Evolutionary conservation across 129 eudicot species (phyloP).

Genomic region (Mikania micrantha): DNA sequence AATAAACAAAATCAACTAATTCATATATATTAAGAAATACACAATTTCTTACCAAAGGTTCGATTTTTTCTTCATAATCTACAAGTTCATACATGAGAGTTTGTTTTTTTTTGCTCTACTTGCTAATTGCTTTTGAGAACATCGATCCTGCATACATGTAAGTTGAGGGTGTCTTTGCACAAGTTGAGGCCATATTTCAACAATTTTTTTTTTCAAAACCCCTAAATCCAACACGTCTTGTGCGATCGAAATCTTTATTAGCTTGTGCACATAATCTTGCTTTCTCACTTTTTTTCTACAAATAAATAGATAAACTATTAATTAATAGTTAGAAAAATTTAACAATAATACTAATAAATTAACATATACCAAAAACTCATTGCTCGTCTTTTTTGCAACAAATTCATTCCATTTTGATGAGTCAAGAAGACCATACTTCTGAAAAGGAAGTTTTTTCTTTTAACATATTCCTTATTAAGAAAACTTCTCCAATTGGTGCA

Average conservation of each 20-base stretch:
- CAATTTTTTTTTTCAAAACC: not conserved
- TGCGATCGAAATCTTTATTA: not conserved
- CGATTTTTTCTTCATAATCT: not conserved
- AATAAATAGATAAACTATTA: no score
- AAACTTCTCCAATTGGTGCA: no score
- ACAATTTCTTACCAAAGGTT: not conserved
- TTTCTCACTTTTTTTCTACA: not conserved
- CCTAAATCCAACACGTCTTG: not conserved
- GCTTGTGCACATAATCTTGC: not conserved
- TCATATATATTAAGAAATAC: not conserved
- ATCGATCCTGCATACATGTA: not conserved
- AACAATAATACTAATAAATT: no score
- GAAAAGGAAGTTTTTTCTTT: not conserved
- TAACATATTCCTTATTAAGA: not conserved
- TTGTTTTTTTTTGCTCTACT: not conserved
- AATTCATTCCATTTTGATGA: not conserved
- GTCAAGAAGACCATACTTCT: no score
- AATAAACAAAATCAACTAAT: no score
- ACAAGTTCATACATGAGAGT: not conserved
- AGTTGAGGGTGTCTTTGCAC: not conserved
- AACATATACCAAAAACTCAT: no score
- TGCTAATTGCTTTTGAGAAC: not conserved
- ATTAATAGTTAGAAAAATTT: not conserved
- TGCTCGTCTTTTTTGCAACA: not conserved
- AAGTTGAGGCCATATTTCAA: not conserved